Percentiles rank a stretch among this genome's conserved stretches.
Evolutionary conservation across 495 filamentous ascomycete species (phyloP).

Genomic region (Massariosphaeria phaeospora): DNA sequence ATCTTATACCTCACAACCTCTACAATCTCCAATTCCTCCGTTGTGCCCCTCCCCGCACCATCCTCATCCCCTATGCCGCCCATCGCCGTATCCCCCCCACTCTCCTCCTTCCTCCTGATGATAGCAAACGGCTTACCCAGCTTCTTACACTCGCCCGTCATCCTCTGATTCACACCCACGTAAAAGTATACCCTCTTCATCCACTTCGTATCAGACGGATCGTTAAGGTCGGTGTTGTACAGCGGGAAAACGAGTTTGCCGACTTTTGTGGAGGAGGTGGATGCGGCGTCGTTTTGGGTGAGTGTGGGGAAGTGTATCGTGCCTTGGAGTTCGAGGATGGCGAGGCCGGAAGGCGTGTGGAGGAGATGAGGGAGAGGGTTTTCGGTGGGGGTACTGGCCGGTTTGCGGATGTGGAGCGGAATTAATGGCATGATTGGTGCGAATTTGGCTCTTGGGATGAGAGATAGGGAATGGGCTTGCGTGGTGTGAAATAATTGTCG

Average conservation of each 20-base stretch:
- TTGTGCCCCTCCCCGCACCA: slow-evolving; percentile 24
- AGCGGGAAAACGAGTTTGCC: slow-evolving; percentile 78
- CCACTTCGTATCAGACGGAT: slow-evolving; percentile 56
- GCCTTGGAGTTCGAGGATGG: slow-evolving; percentile 87
- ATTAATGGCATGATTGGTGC: slow-evolving; percentile 55
- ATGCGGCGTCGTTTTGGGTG: slow-evolving; percentile 9
- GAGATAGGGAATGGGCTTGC: not conserved
- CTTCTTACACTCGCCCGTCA: slow-evolving; percentile 88
- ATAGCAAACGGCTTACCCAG: slow-evolving; percentile 71
- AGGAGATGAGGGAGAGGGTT: slow-evolving; percentile 76
- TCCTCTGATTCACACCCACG: slow-evolving; percentile 80
- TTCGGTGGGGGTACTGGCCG: slow-evolving; percentile 21
- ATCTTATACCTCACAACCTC: slow-evolving; percentile 89
- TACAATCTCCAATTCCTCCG: slow-evolving; percentile 62
- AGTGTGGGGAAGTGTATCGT: slow-evolving; percentile 63
- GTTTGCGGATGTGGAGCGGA: slow-evolving; percentile 41
- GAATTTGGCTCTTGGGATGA: not conserved
- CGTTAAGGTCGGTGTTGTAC: slow-evolving; percentile 48
- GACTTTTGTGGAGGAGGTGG: slow-evolving; percentile 46
- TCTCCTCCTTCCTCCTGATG: slow-evolving; percentile 49
- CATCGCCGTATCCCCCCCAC: slow-evolving; percentile 8
- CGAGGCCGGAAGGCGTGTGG: slow-evolving; percentile 73
- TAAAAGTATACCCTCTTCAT: slow-evolving; percentile 87
- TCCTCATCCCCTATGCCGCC: slow-evolving; percentile 17
- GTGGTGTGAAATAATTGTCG: too few relatives aligned